Evolutionary conservation across 2,329 filamentous ascomycete genomes (phyloP), one percentile per base, ranked within the genome.

Genomic region (Salinomyces thailandicus): DNA sequence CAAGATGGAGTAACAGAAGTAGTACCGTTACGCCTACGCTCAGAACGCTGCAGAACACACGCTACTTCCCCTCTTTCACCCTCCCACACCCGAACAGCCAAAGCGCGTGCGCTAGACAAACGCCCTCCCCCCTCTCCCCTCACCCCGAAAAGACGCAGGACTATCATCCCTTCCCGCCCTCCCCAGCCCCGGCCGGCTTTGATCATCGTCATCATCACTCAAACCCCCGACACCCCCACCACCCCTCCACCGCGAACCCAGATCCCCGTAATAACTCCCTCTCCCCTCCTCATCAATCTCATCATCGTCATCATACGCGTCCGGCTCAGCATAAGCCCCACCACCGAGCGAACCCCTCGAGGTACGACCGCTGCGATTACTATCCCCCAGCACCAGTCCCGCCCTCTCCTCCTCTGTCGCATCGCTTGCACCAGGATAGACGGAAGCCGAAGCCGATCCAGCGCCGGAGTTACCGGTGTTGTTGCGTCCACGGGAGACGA

Each of bases 331-430:
- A n/a, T n/a, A n/a, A n/a, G n/a, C n/a, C n/a, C n/a, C n/a, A n/a
- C n/a, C n/a, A n/a, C n/a, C n/a, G n/a, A n/a, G n/a, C n/a, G n/a
- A n/a, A n/a, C n/a, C 36, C 30, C 47, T 45, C 16, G 38, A 28
- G 32, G 9, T 26, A 8, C 22, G 22, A 26, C 22, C 9, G 22
- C n/a, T 26, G 9, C 22, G 9, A 8, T 26, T 26, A 7, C 41
- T 44, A 30, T 61, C 59, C 9, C 58, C 55, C 24, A 55, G 51
- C 12, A 61, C 59, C 2, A 61, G 48, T 5, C 59, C 59, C 1
- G 59, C 38, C 2, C 59, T 42, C 34, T 61, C 59, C 44, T 61
- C 59, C 42, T 61, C 59, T 4, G 57, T 60, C 3, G 49, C 53
- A 7, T 37, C 35, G 16, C 35, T 22, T 22, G 42, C 46, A 12